Base-by-base conservation (phyloP, 1,284 basidiomycete species). In the Ganoderma resinaceum region DNA sequence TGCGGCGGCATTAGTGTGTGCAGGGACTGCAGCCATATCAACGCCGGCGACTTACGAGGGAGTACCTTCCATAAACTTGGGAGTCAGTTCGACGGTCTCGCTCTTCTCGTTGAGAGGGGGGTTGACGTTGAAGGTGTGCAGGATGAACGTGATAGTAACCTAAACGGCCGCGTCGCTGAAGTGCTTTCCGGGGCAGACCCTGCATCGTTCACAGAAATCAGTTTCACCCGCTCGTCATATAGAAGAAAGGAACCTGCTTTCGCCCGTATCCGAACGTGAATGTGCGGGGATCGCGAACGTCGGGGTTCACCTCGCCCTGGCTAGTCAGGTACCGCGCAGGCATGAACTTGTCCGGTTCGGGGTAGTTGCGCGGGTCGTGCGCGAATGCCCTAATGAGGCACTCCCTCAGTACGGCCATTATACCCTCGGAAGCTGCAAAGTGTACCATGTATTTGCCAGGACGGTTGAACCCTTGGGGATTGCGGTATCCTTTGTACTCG, bases 251-350 rank as follows among this genome's bases (percentile, higher is more conserved):
- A 26, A 14, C 57, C 8, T 31, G 68, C 70, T 69, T 57, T 16
- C 73, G 62, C 12, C 68, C 66, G 62, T 68, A 73, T 1, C 74
- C 74, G 55, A 84, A 76, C 5, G 65, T 69, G 37, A 61, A 60
- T 12, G 62, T 65, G 5, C 60, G 33, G 4, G 68, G 70, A 33
- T 69, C 65, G 8, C 52, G 60, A 14, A 70, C 62, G 8, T 62
- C 62, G 4, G 52, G 62, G 20, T 70, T 63, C 4, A 69, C 58
- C 59, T 63, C 37, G 3, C 68, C 70, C 12, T 72, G 67, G 4
- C 1, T 23, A n/a, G 66, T 70, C 8, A 73, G 53, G 43, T 65
- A 74, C 23, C 73, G 70, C 42, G 72, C 71, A 0, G 75, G 75
- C 3, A 31, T 40, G 58, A 76, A 75, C 35, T 23, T 40, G 20